Conservation (phyloP, 495 filamentous ascomycete species). For the Daldinia loculata region DNA sequence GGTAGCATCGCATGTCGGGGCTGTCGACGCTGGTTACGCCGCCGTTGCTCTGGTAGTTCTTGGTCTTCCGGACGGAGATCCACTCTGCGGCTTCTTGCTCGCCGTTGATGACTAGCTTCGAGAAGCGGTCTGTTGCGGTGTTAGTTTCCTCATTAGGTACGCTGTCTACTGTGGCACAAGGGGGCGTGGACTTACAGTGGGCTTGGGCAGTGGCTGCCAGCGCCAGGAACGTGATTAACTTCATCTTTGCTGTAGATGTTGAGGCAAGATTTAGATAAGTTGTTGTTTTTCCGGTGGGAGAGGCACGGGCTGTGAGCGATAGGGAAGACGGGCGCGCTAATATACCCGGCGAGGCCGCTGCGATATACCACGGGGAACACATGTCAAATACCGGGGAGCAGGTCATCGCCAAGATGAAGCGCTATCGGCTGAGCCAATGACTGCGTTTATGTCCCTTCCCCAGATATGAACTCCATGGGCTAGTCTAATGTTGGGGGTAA, state of each 20-base stretch:
- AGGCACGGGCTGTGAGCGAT: neutral
- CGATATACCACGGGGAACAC: neutral
- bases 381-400: slow-evolving; percentile 32
- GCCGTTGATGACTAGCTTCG: slow-evolving; percentile 51
- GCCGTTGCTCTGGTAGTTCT: slow-evolving; percentile 58
- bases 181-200: slow-evolving; percentile 29
- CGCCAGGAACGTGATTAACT: slow-evolving; percentile 30
- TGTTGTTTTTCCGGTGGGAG: slow-evolving; percentile 24
- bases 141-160: neutral
- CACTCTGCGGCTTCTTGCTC: slow-evolving; percentile 49
- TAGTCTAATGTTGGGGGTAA: slow-evolving; percentile 15
- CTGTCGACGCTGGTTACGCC: slow-evolving; percentile 52
- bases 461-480: slow-evolving; percentile 28
- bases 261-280: neutral
- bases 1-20: slow-evolving; percentile 57
- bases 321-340: slow-evolving; percentile 7
- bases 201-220: slow-evolving; percentile 37
- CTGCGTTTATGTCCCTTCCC: slow-evolving; percentile 11
- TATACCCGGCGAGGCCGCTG: slow-evolving; percentile 14
- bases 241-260: slow-evolving; percentile 20
- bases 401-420: slow-evolving; percentile 26
- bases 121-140: slow-evolving; percentile 47
- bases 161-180: no score
- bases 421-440: slow-evolving; percentile 26
- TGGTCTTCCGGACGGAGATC: slow-evolving; percentile 56